A percentile compares a stretch with the other conserved stretches of the same genome.
Evolutionary conservation across 768 basidiomycete genomes (phyloP).

Genomic region (Holtermanniella nyarrowii): DNA sequence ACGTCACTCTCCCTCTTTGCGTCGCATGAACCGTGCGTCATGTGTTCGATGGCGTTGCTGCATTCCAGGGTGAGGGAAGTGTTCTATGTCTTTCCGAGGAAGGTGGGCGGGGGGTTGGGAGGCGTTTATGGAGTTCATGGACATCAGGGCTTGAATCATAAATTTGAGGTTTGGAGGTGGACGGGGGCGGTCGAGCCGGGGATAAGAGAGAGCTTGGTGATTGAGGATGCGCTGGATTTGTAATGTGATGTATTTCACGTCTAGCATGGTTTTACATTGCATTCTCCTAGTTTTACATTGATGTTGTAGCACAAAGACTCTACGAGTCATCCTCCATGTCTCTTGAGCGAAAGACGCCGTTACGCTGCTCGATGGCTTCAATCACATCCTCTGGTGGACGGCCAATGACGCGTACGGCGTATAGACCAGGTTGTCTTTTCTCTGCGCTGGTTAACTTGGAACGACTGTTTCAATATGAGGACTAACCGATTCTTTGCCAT

Average conservation of each 20-base stretch:
- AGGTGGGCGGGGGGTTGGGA: constrained; percentile 73
- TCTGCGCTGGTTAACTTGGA: constrained; percentile 45
- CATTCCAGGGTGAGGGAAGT: constrained; percentile 90
- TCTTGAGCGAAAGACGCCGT: constrained; percentile 28
- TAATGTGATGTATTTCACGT: constrained; percentile 4
- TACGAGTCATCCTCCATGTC: constrained; percentile 27
- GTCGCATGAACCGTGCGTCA: constrained; percentile 93
- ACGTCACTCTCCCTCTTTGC: constrained; percentile 74
- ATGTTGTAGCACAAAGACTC: too few species aligned
- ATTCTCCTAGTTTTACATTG: neutral
- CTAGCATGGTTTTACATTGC: neutral
- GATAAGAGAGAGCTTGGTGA: constrained; percentile 11
- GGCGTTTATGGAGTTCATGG: constrained; percentile 63
- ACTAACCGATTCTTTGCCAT: constrained; percentile 87
- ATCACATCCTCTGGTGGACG: constrained; percentile 34
- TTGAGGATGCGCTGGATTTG: constrained; percentile 24
- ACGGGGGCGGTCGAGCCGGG: constrained; percentile 17
- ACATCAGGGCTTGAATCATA: constrained; percentile 79
- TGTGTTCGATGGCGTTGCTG: constrained; percentile 93
- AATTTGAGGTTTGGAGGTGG: constrained; percentile 67
- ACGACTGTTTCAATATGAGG: constrained; percentile 3
- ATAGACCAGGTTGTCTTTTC: constrained; percentile 82
- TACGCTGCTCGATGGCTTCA: constrained; percentile 25
- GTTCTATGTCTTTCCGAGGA: constrained; percentile 55
- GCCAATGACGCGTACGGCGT: constrained; percentile 61